phyloP scores from a whole-genome alignment of 805 yeast genomes.

The Ogataea degrootiae region DNA sequence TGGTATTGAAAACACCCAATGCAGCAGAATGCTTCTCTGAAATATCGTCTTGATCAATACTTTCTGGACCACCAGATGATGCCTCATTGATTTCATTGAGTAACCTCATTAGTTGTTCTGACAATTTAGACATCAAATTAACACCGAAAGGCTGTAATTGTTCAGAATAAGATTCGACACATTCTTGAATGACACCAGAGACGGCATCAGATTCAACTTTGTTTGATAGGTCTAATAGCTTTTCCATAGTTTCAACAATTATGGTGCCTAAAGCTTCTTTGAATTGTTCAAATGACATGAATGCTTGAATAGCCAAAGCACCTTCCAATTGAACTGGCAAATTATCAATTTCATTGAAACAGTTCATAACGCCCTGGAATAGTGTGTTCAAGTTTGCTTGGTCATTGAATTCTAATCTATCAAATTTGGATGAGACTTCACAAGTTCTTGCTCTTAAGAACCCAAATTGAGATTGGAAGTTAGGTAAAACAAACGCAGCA shows the following conservation, averaged over 20 bases:
- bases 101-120: conserved; percentile 70
- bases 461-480: conserved; percentile 53
- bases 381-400: conserved; percentile 32
- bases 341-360: conserved; percentile 46
- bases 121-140: conserved; percentile 52
- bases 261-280: conserved; percentile 61
- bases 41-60: conserved; percentile 32
- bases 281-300: conserved; percentile 59
- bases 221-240: conserved; percentile 66
- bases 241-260: conserved; percentile 79
- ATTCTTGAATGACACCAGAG: conserved; percentile 90
- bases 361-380: conserved; percentile 42
- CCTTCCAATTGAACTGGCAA: conserved; percentile 80
- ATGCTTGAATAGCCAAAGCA: conserved; percentile 80
- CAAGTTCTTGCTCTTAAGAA: conserved; percentile 75
- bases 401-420: conserved; percentile 50
- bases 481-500: conserved; percentile 62
- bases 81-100: conserved; percentile 70
- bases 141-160: conserved; percentile 91
- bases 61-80: conserved; percentile 45
- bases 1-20: conserved; percentile 77
- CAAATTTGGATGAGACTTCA: conserved; percentile 60
- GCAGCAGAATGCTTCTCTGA: conserved; percentile 85
- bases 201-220: conserved; percentile 83
- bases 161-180: conserved; percentile 82